These are phyloP conservation scores for Papilionanthe hybrid DNA, from an alignment of 116 monocot genomes.

Conservation along the genomic window DNA sequence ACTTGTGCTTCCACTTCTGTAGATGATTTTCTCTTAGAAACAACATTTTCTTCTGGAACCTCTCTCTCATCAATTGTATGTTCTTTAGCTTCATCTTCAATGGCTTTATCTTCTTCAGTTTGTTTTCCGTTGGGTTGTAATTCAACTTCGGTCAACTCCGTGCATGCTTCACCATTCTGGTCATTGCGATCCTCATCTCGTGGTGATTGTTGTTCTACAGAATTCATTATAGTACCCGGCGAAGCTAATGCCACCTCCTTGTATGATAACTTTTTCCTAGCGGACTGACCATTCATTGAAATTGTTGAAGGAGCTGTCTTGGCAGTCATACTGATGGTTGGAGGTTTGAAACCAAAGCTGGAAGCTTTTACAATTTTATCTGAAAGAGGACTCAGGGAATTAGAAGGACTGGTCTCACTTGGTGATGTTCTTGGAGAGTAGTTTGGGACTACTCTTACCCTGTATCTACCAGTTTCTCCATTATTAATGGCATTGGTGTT, in stretches of 20 bases:
- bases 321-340: conserved; percentile 12
- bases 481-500: conserved; percentile 50
- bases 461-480: conserved; percentile 46
- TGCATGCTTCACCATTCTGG: conserved; percentile 15
- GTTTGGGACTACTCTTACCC: conserved; percentile 25
- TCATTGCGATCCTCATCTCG: conserved; percentile 21
- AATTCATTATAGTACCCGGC: conserved; percentile 71
- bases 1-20: not conserved
- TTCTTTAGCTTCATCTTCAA: conserved; percentile 9
- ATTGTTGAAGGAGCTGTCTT: conserved; percentile 28
- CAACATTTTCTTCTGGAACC: conserved; percentile 7
- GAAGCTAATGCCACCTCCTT: conserved; percentile 92
- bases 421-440: conserved; percentile 40
- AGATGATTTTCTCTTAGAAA: not conserved
- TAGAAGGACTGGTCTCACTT: conserved; percentile 18
- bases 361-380: conserved; percentile 56
- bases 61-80: conserved; percentile 14
- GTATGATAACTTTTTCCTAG: conserved; percentile 75
- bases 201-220: conserved; percentile 31
- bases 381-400: conserved; percentile 17
- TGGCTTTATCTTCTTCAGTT: not conserved
- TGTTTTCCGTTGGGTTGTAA: no score
- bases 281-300: conserved; percentile 24
- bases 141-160: conserved; percentile 3
- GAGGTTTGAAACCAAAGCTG: conserved; percentile 47